Conservation (phyloP, 1,284 basidiomycete genomes). For the Boletellus deceptivus region DNA sequence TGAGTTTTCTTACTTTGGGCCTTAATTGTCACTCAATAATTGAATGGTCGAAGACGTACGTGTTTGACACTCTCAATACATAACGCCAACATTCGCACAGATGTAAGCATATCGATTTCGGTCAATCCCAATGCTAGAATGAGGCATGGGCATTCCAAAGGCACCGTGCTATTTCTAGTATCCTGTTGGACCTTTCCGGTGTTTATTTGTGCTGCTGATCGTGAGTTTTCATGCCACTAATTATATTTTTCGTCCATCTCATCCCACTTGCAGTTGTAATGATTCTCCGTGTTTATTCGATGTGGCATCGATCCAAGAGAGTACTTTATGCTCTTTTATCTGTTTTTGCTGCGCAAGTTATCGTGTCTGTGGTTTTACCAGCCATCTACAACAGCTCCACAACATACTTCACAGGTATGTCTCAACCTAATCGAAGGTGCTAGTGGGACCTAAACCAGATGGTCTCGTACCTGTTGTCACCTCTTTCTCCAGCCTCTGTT, state of each 20-base stretch:
- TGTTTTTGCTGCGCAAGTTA: background rate
- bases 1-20: background rate
- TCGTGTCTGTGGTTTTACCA: background rate
- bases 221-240: background rate
- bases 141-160: background rate
- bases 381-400: background rate
- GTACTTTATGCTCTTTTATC: background rate
- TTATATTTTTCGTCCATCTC: background rate
- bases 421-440: background rate
- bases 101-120: background rate
- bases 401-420: background rate
- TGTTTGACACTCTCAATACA: background rate
- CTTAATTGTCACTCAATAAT: background rate
- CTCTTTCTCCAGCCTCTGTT: background rate
- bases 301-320: background rate
- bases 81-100: background rate
- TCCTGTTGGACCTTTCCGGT: background rate
- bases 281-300: background rate
- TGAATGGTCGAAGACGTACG: background rate
- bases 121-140: background rate
- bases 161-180: background rate
- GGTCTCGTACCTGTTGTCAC: too few species aligned
- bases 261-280: background rate
- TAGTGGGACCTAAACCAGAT: background rate
- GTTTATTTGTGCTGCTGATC: background rate